A percentile compares a stretch with the other conserved stretches of the same genome.
These are phyloP conservation scores for Rubus idaeus DNA, from an alignment of 306 rosid genomes.

Conservation along the genomic window DNA sequence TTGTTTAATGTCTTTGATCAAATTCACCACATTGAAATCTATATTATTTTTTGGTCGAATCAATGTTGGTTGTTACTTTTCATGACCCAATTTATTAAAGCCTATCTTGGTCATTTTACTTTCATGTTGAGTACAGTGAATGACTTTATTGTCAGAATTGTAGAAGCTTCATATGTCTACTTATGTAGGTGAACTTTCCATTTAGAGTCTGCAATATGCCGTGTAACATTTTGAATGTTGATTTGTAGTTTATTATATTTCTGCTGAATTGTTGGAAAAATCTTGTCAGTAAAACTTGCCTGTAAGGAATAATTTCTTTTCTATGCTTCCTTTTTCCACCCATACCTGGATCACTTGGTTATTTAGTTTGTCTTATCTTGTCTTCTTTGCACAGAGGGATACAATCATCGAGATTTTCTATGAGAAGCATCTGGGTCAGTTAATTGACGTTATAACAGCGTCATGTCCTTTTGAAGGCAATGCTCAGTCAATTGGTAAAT, in stretches of 20 bases:
- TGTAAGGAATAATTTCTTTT: slow-evolving; percentile 32
- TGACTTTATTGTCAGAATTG: neutral
- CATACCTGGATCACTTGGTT: slow-evolving; percentile 24
- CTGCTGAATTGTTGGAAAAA: slow-evolving; percentile 57
- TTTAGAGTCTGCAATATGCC: slow-evolving; percentile 27
- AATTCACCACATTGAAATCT: neutral
- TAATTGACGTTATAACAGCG: slow-evolving; percentile 67
- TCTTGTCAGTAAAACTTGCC: slow-evolving; percentile 54
- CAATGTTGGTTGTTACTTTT: slow-evolving; percentile 1
- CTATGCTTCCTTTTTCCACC: slow-evolving; percentile 13
- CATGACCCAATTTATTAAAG: neutral
- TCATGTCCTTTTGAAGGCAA: slow-evolving; percentile 67
- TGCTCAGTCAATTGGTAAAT: slow-evolving; percentile 40
- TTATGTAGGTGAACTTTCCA: slow-evolving; percentile 17
- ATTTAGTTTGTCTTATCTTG: slow-evolving; percentile 21
- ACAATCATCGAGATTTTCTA: slow-evolving; percentile 79
- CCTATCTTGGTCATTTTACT: neutral
- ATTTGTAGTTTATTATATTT: slow-evolving; percentile 51
- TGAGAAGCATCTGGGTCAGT: slow-evolving; percentile 82
- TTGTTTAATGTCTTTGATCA: neutral
- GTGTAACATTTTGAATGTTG: slow-evolving; percentile 52
- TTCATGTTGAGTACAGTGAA: neutral
- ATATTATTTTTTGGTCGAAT: neutral
- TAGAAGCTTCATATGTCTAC: neutral
- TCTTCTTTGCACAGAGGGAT: slow-evolving; percentile 70